Percentiles rank a stretch among this genome's conserved stretches.
Conservation (phyloP, 163 green algal species). For the Chlamydomonas reinhardtii region DNA sequence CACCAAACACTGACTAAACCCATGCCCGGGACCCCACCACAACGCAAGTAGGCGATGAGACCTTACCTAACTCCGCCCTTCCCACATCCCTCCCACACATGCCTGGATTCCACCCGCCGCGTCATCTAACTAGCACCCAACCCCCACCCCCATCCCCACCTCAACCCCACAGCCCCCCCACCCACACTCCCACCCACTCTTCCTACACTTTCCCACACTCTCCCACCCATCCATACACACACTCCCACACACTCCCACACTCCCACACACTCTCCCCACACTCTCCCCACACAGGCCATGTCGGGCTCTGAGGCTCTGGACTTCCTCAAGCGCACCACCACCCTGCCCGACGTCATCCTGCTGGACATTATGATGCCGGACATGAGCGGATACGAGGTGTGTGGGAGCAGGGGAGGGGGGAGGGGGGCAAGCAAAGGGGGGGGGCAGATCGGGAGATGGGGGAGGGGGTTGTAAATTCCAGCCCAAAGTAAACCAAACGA, state of each 20-base stretch:
- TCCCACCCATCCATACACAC: background rate
- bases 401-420: background rate
- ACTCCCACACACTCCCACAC: background rate
- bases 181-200: background rate
- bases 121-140: no score
- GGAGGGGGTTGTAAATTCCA: background rate
- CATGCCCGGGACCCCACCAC: no score
- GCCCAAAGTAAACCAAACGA: no score
- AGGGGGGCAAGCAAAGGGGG: no score
- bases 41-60: no score
- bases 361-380: slow-evolving; percentile 69
- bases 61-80: no score
- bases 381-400: slow-evolving; percentile 59
- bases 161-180: no score
- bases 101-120: no score
- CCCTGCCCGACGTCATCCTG: slow-evolving; percentile 61
- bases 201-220: background rate
- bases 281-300: slow-evolving; percentile 42
- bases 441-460: no score
- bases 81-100: no score
- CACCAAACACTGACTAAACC: no score
- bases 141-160: no score
- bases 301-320: slow-evolving; percentile 54
- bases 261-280: background rate
- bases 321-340: slow-evolving; percentile 39